Evolutionary conservation across 371 early-diverging fungal genomes (phyloP).

Genomic region (Mucor ambiguus): DNA sequence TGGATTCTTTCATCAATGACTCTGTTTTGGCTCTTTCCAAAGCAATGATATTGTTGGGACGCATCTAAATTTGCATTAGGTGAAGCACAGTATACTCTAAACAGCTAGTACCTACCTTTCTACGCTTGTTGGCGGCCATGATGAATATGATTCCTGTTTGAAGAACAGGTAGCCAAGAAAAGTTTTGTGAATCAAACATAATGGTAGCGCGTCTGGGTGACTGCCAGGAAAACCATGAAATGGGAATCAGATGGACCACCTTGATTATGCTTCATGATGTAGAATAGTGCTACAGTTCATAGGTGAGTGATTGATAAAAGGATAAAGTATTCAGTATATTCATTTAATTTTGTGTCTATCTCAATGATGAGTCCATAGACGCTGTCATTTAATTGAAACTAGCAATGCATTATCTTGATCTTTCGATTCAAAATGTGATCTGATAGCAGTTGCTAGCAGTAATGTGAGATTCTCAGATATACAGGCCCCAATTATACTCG

Average conservation of each 20-base stretch:
- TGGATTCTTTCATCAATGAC: neutral
- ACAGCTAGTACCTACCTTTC: neutral
- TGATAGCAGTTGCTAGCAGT: too few species aligned
- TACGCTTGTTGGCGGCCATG: conserved; percentile 4
- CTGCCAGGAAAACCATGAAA: neutral
- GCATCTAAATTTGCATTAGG: conserved; percentile 1
- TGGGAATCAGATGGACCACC: neutral
- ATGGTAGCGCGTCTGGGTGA: neutral
- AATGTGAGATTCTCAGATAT: too few species aligned
- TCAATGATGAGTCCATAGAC: too few species aligned
- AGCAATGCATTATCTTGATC: too few species aligned
- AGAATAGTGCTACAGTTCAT: too few species aligned
- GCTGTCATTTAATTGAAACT: too few species aligned
- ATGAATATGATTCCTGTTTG: neutral
- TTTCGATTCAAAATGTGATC: too few species aligned
- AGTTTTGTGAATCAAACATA: neutral
- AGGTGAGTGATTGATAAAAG: too few species aligned
- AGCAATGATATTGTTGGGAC: conserved; percentile 14
- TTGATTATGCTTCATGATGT: too few species aligned
- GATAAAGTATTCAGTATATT: too few species aligned
- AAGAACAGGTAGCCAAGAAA: neutral
- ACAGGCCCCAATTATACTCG: too few species aligned
- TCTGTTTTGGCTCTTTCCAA: conserved; percentile 10
- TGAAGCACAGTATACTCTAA: neutral
- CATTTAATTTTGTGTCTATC: too few species aligned